Evolutionary conservation across 2,329 filamentous ascomycete species (phyloP).

Genomic region (Diaporthe ampelina): DNA sequence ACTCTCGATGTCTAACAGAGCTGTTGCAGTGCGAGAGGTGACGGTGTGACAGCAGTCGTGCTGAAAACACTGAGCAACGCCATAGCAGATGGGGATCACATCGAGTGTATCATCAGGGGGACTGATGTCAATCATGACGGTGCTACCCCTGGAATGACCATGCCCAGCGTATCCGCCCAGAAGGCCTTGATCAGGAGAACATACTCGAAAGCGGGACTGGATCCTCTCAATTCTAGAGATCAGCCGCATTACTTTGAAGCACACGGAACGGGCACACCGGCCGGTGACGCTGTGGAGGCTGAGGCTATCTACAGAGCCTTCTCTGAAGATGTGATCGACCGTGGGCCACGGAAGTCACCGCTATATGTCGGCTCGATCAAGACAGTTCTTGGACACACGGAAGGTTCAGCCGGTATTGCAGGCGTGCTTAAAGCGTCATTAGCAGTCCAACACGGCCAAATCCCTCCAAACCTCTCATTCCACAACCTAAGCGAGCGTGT

Average conservation of each 20-base stretch:
- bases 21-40: conserved; percentile 57
- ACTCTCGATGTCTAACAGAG: no score
- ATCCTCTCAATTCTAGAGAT: conserved; percentile 46
- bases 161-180: conserved; percentile 60
- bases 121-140: conserved; percentile 62
- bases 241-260: conserved; percentile 57
- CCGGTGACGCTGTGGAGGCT: conserved; percentile 49
- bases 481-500: conserved; percentile 52
- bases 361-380: conserved; percentile 51
- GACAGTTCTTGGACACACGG: conserved; percentile 57
- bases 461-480: conserved; percentile 55
- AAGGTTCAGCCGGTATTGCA: conserved; percentile 58
- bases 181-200: conserved; percentile 54
- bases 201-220: conserved; percentile 55
- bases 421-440: conserved; percentile 55
- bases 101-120: conserved; percentile 57
- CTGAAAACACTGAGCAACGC: conserved; percentile 62
- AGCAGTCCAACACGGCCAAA: conserved; percentile 50
- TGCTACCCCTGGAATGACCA: conserved; percentile 60
- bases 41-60: conserved; percentile 61
- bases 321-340: conserved; percentile 36
- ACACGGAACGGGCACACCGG: conserved; percentile 50
- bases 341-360: neutral
- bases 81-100: conserved; percentile 58
- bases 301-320: conserved; percentile 51